Evolutionary conservation across 192 early-diverging fungal species (phyloP).

Genomic region (Backusella tuberculispora): DNA sequence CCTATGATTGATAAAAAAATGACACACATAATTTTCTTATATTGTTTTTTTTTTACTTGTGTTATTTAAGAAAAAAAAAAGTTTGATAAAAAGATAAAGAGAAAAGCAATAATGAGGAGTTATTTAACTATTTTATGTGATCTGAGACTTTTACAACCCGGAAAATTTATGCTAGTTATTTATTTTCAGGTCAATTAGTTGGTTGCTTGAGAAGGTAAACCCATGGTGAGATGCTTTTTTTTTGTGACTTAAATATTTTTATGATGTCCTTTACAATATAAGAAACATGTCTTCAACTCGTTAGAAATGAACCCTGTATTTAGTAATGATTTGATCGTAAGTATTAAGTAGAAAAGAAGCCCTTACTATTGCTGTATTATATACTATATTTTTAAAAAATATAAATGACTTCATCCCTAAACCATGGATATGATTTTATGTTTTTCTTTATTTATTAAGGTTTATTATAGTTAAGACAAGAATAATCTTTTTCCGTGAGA

Average conservation of each 20-base stretch:
- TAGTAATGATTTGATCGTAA: not conserved
- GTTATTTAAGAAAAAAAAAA: not conserved
- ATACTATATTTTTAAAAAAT: not conserved
- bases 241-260: not conserved
- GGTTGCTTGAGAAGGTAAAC: not conserved
- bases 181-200: not conserved
- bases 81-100: not conserved
- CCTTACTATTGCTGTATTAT: too few relatives aligned
- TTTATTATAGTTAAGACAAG: too few relatives aligned
- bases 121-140: not conserved
- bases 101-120: not conserved
- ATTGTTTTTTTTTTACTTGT: not conserved
- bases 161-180: not conserved
- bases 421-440: too few relatives aligned
- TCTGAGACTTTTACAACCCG: not conserved
- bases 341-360: too few relatives aligned
- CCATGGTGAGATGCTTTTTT: too few relatives aligned
- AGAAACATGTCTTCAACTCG: slow-evolving; percentile 5
- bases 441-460: too few relatives aligned
- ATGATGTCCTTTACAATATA: not conserved
- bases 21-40: slow-evolving; percentile 19
- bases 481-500: slow-evolving; percentile 4
- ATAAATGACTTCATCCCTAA: too few relatives aligned
- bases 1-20: slow-evolving; percentile 14
- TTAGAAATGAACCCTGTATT: not conserved